Evolutionary conservation across 1,284 basidiomycete genomes (phyloP).

Genomic region (Microbotryomycetes sp.): DNA sequence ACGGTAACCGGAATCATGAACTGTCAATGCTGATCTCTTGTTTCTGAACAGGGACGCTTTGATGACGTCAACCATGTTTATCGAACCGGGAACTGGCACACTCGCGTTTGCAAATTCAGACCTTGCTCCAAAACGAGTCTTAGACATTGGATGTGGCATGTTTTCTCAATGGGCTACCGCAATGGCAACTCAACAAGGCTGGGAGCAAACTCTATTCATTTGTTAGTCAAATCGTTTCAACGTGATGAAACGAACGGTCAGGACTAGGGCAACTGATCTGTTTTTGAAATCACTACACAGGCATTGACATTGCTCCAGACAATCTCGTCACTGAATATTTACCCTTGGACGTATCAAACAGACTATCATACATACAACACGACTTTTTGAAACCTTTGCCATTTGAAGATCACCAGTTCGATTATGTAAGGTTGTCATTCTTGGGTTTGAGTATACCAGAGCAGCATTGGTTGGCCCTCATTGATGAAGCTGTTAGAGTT

Average conservation of each 20-base stretch:
- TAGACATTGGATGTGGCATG: conserved; percentile 19
- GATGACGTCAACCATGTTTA: conserved; percentile 4
- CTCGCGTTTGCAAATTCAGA: not conserved
- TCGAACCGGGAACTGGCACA: not conserved
- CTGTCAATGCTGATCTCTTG: not conserved
- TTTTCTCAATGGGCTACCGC: conserved; percentile 7
- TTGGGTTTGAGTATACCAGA: conserved; percentile 9
- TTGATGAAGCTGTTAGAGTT: conserved; percentile 16
- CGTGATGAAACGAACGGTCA: no score
- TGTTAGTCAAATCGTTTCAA: no score
- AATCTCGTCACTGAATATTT: not conserved
- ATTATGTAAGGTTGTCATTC: conserved; percentile 8
- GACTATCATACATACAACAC: conserved; percentile 14
- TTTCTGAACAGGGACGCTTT: conserved; percentile 13
- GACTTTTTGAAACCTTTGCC: conserved; percentile 13
- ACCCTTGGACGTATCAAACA: not conserved
- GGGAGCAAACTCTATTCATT: conserved; percentile 18
- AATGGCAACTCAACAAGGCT: conserved; percentile 2
- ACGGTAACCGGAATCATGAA: conserved; percentile 48
- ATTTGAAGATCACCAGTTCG: conserved; percentile 17
- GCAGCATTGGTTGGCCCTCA: not conserved
- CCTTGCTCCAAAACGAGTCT: conserved; percentile 5
- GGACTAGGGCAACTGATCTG: not conserved
- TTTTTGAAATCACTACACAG: no score
- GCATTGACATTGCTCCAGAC: conserved; percentile 11